Evolutionary conservation across 352 stramenopile species (phyloP), one percentile per base, ranked within the genome.

Genomic region (Phytophthora sansomeana): DNA sequence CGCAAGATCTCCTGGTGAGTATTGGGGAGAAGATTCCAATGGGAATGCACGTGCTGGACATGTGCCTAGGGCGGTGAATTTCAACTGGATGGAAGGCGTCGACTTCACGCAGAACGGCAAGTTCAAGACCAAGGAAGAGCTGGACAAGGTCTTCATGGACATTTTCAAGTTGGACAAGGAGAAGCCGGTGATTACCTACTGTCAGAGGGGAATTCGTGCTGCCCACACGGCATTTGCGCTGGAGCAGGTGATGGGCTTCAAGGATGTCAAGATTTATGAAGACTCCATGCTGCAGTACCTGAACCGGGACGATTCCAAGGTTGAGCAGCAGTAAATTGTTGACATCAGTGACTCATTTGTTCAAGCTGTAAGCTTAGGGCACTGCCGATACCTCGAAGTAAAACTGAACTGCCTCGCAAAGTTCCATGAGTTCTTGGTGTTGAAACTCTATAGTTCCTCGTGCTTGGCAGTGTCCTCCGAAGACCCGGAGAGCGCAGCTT

Each of bases 231-330:
- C 83, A 29, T 94, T 92, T 66, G 78, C 86, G 26, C 64, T 94
- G 28, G 69, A 91, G 56, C 82, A 91, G 44, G 67, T 95, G 30
- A 60, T 68, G 50, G 68, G 68, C 0, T 76, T 76, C 21, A 69
- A 76, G 55, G 32, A 72, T 42, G 68, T 76, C 17, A 68, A 62
- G 48, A 64, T 72, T 19, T 93, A 92, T 63, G 84, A 92, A 63
- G 69, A 87, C 70, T 93, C 84, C 43, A 95, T 95, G 86, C 57
- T 81, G 8, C 69, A 94, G 68, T 94, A 94, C 56, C 64, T 94
- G 9, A 94, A 94, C 69, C 74, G 76, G 53, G 72, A 83, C 32
- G 81, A 90, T 57, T 88, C 81, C 1, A 67, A 68, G 24, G 77
- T 92, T n/a, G 75, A 80, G 26, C 44, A 76, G 55, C 67, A 72